Percentiles rank a stretch among this genome's conserved stretches.
phyloP scores from a whole-genome alignment of 129 eudicot genomes.

The Lactuca saligna region DNA sequence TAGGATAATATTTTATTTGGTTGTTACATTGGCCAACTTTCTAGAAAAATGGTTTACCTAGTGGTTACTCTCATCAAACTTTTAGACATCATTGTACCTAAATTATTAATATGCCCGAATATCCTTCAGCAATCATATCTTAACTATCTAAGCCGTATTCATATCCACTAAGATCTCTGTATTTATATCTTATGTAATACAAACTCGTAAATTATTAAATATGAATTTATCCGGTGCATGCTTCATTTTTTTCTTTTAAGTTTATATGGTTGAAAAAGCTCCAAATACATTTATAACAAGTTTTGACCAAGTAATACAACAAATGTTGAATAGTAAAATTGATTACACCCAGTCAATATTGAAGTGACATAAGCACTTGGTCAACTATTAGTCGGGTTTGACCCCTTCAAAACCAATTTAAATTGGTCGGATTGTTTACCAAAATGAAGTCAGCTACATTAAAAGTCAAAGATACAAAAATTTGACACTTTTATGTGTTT shows the following conservation, averaged over 20 bases:
- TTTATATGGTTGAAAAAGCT: not conserved
- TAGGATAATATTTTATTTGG: too few relatives aligned
- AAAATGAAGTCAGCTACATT: not conserved
- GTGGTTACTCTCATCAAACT: too few relatives aligned
- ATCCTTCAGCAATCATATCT: too few relatives aligned
- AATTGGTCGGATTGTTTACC: not conserved
- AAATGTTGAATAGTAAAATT: not conserved
- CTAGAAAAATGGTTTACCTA: too few relatives aligned
- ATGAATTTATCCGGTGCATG: not conserved
- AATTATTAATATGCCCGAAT: too few relatives aligned
- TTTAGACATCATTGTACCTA: too few relatives aligned
- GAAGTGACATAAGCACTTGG: slow-evolving; percentile 20
- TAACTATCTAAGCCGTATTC: not conserved
- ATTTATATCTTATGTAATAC: not conserved
- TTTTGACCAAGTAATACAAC: not conserved
- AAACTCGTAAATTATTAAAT: not conserved
- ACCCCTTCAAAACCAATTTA: not conserved
- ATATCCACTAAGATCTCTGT: not conserved
- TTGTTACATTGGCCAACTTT: too few relatives aligned
- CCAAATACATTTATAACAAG: not conserved
- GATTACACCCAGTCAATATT: slow-evolving; percentile 12
- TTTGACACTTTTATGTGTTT: not conserved
- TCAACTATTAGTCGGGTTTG: slow-evolving; percentile 14
- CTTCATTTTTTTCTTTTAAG: not conserved
- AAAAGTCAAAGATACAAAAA: not conserved